phyloP scores from a whole-genome alignment of 2,329 filamentous ascomycete species.

The Cercospora sp. region DNA sequence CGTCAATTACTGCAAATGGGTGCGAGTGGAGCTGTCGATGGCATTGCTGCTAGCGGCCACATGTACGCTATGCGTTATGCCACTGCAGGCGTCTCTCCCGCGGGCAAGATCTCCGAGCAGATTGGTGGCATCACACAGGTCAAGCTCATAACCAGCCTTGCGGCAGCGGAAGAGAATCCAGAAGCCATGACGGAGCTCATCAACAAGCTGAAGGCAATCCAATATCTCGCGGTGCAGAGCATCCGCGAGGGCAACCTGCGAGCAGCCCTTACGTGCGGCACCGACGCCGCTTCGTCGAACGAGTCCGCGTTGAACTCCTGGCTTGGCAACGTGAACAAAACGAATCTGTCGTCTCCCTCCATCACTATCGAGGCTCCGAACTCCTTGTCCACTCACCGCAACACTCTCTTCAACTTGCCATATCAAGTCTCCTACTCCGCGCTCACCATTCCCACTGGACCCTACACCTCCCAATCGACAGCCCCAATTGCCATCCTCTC shows the following conservation, averaged over 20 bases:
- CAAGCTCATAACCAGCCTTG: constrained; percentile 76
- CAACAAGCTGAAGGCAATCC: constrained; percentile 80
- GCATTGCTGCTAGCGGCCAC: constrained; percentile 88
- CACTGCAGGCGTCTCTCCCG: constrained; percentile 72
- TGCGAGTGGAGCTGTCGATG: constrained; percentile 86
- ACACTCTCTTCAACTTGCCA: constrained; percentile 88
- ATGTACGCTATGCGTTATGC: constrained; percentile 81
- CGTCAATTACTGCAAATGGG: constrained; percentile 82
- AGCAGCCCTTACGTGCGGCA: constrained; percentile 81
- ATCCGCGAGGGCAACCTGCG: constrained; percentile 62
- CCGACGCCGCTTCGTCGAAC: constrained; percentile 70
- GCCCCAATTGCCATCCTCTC: constrained; percentile 85
- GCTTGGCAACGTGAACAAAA: constrained; percentile 47
- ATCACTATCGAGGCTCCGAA: constrained; percentile 28
- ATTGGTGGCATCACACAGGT: constrained; percentile 89
- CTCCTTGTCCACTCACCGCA: constrained; percentile 45
- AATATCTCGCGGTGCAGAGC: constrained; percentile 71
- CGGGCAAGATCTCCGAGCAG: constrained; percentile 75
- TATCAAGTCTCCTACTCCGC: constrained; percentile 97
- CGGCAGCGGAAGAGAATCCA: constrained; percentile 70
- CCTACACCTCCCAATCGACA: constrained; percentile 73
- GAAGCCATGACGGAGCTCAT: constrained; percentile 62
- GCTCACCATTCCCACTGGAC: constrained; percentile 76
- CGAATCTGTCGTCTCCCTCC: constrained; percentile 12
- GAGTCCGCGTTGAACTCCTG: constrained; percentile 71